Percentiles rank a stretch among this genome's conserved stretches.
phyloP scores from a whole-genome alignment of 208 protist species.

The Porcisia hertigi region DNA sequence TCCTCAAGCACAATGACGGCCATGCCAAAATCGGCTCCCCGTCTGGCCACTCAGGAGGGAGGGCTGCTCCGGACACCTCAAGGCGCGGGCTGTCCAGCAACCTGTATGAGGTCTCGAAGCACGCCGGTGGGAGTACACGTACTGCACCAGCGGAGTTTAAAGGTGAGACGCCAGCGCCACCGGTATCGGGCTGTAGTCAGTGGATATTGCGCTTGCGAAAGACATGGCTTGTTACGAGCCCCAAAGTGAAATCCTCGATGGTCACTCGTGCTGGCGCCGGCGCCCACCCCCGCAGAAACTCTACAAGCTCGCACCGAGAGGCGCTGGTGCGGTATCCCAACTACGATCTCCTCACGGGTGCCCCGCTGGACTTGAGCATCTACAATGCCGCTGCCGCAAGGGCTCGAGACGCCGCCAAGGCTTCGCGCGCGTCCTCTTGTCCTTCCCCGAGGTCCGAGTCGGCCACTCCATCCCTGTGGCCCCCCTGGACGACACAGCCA shows the following conservation, averaged over 20 bases:
- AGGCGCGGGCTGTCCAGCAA: background rate
- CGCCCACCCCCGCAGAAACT: background rate
- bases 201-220: constrained; percentile 27
- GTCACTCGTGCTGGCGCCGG: background rate
- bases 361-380: constrained; percentile 8
- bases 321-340: constrained; percentile 10
- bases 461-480: background rate
- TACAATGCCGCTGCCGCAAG: background rate
- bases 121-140: background rate
- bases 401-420: background rate
- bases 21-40: background rate
- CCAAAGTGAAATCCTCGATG: background rate
- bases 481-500: background rate
- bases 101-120: background rate
- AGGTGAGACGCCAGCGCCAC: background rate
- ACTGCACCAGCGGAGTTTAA: background rate
- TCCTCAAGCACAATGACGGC: background rate
- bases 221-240: constrained; percentile 21
- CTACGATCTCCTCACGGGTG: constrained; percentile 19
- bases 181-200: background rate
- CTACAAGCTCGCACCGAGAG: background rate
- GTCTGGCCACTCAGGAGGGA: background rate
- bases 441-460: background rate
- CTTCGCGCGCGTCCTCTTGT: background rate
- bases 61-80: background rate